Evolutionary conservation across 2,329 filamentous ascomycete species (phyloP).

Genomic region (Pseudohalonectria lignicola): DNA sequence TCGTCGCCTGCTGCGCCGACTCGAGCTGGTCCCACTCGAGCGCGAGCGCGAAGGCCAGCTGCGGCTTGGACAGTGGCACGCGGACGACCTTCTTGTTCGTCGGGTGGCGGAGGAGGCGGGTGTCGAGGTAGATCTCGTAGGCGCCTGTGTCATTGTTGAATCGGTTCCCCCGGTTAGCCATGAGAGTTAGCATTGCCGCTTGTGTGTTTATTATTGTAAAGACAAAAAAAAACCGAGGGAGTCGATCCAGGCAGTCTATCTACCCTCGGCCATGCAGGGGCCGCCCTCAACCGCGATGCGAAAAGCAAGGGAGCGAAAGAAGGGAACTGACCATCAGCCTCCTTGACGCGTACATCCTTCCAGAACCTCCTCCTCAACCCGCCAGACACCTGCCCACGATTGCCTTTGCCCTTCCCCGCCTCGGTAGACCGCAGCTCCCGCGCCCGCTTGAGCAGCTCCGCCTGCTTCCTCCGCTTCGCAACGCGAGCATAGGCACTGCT

Average conservation of each 20-base stretch:
- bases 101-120: constrained; percentile 67
- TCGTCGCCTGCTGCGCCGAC: constrained; percentile 72
- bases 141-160: constrained; percentile 18
- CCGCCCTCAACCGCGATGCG: too few species aligned
- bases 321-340: constrained; percentile 45
- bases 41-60: constrained; percentile 76
- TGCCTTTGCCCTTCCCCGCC: constrained; percentile 19
- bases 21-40: constrained; percentile 86
- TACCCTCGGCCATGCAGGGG: too few species aligned
- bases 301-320: background rate
- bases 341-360: constrained; percentile 67
- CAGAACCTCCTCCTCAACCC: constrained; percentile 68
- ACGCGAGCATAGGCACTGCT: constrained; percentile 21
- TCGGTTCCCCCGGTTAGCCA: too few species aligned
- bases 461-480: constrained; percentile 40
- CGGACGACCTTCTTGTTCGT: constrained; percentile 60
- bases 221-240: background rate
- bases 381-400: too few species aligned
- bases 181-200: constrained; percentile 3
- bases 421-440: constrained; percentile 30
- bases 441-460: constrained; percentile 39
- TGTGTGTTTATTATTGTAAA: constrained; percentile 6
- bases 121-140: constrained; percentile 64
- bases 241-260: too few species aligned
- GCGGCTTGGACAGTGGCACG: constrained; percentile 63